Base-by-base conservation (phyloP, 2,329 filamentous ascomycete species). In the Penicillium aurantiogriseum region DNA sequence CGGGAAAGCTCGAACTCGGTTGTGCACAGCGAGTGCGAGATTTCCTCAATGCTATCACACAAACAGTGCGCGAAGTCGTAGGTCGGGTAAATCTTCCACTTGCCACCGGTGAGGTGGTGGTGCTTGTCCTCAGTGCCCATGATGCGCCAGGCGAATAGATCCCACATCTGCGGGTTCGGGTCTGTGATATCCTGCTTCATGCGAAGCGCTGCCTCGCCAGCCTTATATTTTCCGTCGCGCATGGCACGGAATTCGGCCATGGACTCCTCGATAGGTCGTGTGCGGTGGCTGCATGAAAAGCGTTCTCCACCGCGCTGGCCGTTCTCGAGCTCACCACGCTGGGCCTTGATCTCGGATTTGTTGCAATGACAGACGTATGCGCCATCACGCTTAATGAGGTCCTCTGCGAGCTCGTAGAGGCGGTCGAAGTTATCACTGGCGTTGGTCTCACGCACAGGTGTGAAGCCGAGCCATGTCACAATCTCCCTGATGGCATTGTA, bases 131-230 rank as follows among this genome's bases (percentile, higher is more conserved):
- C 81, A 57, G 84, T 77, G 42, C 90, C 86, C 68, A 91, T 83
- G 54, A 97, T 88, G 59, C 93, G 86, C 76, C 96, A 97, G 17
- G 93, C 93, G 2, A 90, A 90, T 53, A 96, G 78, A 80, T 97
- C 93, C 93, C 93, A 97, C 90, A 96, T 92, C 76, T 96, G 91
- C 7, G 92, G 92, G 73, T 97, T 97, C 31, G 88, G 88, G 67
- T 88, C 88, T 50, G 85, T 84, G n/a, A 87, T 67, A 63, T 91
- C 85, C 81, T 96, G 91, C 80, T 96, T 96, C 92, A 97, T 97
- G 60, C 93, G 87, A 52, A 97, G 79, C 67, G 91, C 89, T 2
- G 91, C 93, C 73, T 91, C 88, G 67, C 87, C 86, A 1, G 91
- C 88, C 73, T 89, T 87, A 77, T 97, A 97, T 76, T 93, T 90